Evolutionary conservation across 1,284 basidiomycete genomes (phyloP).

Genomic region (Testicularia cyperi): DNA sequence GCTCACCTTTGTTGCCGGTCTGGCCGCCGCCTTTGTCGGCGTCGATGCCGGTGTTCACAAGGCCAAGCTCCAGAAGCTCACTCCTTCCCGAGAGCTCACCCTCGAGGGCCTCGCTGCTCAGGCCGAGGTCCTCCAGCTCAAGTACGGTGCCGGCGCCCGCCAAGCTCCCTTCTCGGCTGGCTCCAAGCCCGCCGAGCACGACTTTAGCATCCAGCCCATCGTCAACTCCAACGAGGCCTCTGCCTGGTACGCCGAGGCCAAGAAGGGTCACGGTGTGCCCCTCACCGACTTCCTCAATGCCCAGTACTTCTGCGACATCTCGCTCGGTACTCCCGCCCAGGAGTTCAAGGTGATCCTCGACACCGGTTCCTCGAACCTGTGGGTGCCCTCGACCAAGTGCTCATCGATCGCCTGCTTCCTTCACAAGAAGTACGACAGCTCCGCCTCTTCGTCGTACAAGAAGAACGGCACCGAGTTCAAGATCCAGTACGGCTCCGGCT

Average conservation of each 20-base stretch:
- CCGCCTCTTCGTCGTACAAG: constrained; percentile 81
- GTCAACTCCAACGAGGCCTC: constrained; percentile 37
- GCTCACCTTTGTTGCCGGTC: constrained; percentile 70
- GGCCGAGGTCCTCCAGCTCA: constrained; percentile 61
- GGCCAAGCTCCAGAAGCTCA: constrained; percentile 66
- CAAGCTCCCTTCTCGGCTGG: constrained; percentile 50
- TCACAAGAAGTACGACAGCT: constrained; percentile 87
- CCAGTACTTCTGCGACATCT: constrained; percentile 91
- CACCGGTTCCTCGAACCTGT: constrained; percentile 87
- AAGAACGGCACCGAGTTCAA: constrained; percentile 86
- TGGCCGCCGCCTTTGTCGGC: constrained; percentile 61
- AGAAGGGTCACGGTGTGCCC: constrained; percentile 84
- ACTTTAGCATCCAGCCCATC: constrained; percentile 63
- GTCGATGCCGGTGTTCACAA: constrained; percentile 61
- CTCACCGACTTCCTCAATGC: constrained; percentile 96
- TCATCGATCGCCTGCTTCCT: constrained; percentile 97
- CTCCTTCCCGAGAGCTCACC: constrained; percentile 70
- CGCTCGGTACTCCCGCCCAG: constrained; percentile 78
- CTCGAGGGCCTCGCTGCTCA: constrained; percentile 69
- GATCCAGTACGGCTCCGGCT: constrained; percentile 94
- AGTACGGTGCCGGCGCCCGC: constrained; percentile 48
- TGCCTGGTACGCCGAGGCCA: constrained; percentile 60
- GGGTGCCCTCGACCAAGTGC: constrained; percentile 86
- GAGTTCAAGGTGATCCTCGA: constrained; percentile 75
- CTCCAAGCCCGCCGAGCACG: constrained; percentile 67